phyloP scores from a whole-genome alignment of 2,329 filamentous ascomycete genomes.

The Hypoxylon sp. region DNA sequence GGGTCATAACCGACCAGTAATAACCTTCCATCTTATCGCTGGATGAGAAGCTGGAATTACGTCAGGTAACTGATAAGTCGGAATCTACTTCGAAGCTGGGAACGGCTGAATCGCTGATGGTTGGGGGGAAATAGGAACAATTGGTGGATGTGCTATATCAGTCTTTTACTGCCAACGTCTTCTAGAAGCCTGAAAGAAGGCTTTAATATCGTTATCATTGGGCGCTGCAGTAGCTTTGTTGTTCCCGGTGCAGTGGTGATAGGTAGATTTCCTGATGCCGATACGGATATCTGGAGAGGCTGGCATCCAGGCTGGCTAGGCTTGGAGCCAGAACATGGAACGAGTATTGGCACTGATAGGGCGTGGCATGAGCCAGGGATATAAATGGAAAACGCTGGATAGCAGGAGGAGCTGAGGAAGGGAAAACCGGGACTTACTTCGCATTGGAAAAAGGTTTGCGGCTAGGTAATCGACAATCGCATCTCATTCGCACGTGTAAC shows the following conservation, averaged over 20 bases:
- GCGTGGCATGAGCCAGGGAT: slow-evolving; percentile 27
- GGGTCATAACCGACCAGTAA: slow-evolving; percentile 37
- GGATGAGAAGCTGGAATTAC: slow-evolving; percentile 48
- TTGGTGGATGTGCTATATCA: slow-evolving; percentile 10
- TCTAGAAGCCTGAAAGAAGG: slow-evolving; percentile 35
- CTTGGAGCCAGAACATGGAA: slow-evolving; percentile 12
- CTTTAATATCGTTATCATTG: slow-evolving; percentile 26
- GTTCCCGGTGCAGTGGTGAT: slow-evolving; percentile 26
- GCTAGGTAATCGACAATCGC: slow-evolving; percentile 18
- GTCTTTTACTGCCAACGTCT: slow-evolving; percentile 4
- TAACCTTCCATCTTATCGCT: slow-evolving; percentile 46
- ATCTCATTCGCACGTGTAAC: slow-evolving; percentile 13
- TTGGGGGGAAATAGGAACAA: slow-evolving; percentile 20
- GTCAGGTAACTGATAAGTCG: slow-evolving; percentile 42
- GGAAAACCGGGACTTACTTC: not conserved
- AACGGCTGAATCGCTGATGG: slow-evolving; percentile 32
- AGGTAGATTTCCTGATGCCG: slow-evolving; percentile 16
- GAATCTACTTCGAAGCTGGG: slow-evolving; percentile 7
- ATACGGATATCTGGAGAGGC: slow-evolving; percentile 32
- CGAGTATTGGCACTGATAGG: slow-evolving; percentile 29
- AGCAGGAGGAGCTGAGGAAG: slow-evolving; percentile 10
- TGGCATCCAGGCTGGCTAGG: slow-evolving; percentile 13
- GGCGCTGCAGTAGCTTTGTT: slow-evolving; percentile 8
- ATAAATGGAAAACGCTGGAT: slow-evolving; percentile 19
- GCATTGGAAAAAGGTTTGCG: slow-evolving; percentile 13